phyloP scores from a whole-genome alignment of 352 stramenopile genomes.

The Phytophthora tubulina region DNA sequence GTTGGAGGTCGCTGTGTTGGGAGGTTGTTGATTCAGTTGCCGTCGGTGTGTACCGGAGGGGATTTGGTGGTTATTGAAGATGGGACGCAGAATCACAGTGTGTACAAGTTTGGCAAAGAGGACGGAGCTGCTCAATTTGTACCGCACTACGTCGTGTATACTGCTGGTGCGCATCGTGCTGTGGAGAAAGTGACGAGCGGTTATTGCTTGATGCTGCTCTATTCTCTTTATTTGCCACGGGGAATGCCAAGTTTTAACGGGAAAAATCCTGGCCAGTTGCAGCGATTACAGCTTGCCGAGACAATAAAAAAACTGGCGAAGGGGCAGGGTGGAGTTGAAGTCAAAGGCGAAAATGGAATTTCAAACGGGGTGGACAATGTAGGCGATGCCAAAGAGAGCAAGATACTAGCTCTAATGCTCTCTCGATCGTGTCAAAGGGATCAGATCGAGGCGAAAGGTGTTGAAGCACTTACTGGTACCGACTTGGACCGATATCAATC shows the following conservation, averaged over 20 bases:
- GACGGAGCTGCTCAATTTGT: constrained; percentile 15
- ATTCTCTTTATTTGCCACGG: constrained; percentile 10
- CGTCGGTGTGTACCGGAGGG: constrained; percentile 15
- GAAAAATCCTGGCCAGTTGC: constrained; percentile 1
- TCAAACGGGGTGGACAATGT: not conserved
- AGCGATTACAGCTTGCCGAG: constrained; percentile 12
- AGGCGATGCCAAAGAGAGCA: not conserved
- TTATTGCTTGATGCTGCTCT: constrained; percentile 18
- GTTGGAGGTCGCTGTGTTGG: constrained; percentile 1
- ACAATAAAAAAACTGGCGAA: constrained; percentile 7
- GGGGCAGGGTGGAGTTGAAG: not conserved
- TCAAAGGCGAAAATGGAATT: constrained; percentile 13
- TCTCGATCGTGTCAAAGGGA: constrained; percentile 2
- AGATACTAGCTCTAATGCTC: constrained; percentile 14
- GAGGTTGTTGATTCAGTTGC: constrained; percentile 19
- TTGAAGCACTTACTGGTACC: constrained; percentile 3
- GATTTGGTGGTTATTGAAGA: constrained; percentile 13
- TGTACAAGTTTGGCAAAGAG: constrained; percentile 21
- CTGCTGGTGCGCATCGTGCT: not conserved
- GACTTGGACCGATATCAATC: constrained; percentile 12
- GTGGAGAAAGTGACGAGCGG: constrained; percentile 25
- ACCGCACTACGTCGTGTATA: constrained; percentile 19
- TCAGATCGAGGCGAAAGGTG: constrained; percentile 6
- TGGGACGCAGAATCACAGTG: not conserved
- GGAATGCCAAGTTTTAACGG: constrained; percentile 4